Percentiles rank a stretch among this genome's conserved stretches.
phyloP scores from a whole-genome alignment of 1,284 basidiomycete genomes.

The Golubevia pallescens region DNA sequence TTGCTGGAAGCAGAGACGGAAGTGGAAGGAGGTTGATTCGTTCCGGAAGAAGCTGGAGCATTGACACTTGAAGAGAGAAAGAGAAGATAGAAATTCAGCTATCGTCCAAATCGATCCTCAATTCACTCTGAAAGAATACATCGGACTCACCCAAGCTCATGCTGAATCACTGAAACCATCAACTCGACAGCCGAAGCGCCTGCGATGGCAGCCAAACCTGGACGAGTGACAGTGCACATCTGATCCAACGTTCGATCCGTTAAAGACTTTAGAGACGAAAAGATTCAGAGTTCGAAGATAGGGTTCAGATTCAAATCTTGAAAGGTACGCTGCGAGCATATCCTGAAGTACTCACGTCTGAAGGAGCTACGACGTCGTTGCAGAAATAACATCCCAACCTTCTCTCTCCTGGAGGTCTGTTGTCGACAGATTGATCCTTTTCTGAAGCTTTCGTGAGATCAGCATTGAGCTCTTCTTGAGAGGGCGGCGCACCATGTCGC shows the following conservation, averaged over 20 bases:
- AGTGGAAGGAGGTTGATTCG: background rate
- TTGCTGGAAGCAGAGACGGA: background rate
- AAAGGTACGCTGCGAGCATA: no score
- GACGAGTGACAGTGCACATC: constrained; percentile 99
- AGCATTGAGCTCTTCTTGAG: constrained; percentile 41
- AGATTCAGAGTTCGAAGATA: no score
- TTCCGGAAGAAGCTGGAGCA: background rate
- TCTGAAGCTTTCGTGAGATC: constrained; percentile 51
- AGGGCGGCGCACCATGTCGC: constrained; percentile 80
- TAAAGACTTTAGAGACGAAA: constrained; percentile 70
- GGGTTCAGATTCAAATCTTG: no score
- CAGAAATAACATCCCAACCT: constrained; percentile 89
- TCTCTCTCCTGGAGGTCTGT: constrained; percentile 7
- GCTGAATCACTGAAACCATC: constrained; percentile 85
- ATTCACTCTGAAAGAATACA: background rate
- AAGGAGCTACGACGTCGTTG: constrained; percentile 95
- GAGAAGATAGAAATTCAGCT: background rate
- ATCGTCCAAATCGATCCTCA: no score
- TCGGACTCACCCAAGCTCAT: constrained; percentile 72
- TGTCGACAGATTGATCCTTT: constrained; percentile 32
- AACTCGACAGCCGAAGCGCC: constrained; percentile 90
- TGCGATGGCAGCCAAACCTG: constrained; percentile 90
- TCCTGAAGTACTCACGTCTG: constrained; percentile 85
- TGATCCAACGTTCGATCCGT: constrained; percentile 95
- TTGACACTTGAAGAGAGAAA: background rate